A percentile compares a stretch with the other conserved stretches of the same genome.
phyloP scores from a whole-genome alignment of 495 filamentous ascomycete genomes.

The Neurospora sp. region DNA sequence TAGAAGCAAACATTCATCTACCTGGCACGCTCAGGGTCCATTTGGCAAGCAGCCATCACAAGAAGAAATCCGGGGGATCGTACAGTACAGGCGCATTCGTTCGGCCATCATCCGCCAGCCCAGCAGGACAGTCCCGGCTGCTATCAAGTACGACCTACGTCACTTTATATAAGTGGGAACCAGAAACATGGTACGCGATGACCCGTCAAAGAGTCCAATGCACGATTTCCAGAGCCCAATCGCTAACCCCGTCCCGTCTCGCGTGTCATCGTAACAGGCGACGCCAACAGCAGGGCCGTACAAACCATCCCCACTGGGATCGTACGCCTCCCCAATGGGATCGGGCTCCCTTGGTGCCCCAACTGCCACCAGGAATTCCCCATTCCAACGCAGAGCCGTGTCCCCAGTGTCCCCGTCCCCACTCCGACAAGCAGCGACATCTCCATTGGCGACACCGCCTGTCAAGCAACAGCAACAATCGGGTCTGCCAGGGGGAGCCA shows the following conservation, averaged over 20 bases:
- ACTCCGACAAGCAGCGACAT: conserved; percentile 38
- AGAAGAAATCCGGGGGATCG: background rate
- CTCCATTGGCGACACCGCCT: conserved; percentile 24
- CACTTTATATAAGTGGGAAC: background rate
- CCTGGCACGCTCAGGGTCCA: background rate
- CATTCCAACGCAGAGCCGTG: conserved; percentile 48
- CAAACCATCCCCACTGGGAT: conserved; percentile 43
- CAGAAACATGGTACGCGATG: background rate
- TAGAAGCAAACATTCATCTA: background rate
- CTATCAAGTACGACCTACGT: background rate
- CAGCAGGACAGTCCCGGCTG: background rate
- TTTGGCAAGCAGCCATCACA: background rate
- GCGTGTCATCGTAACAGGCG: conserved; percentile 22
- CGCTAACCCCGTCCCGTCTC: background rate
- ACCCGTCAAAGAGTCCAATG: background rate
- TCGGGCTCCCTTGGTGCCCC: conserved; percentile 58
- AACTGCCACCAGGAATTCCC: conserved; percentile 44
- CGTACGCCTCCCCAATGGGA: conserved; percentile 47
- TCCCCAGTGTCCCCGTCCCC: conserved; percentile 39
- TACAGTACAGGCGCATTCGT: background rate
- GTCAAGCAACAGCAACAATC: conserved; percentile 21
- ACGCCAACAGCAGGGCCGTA: conserved; percentile 39
- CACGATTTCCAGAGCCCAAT: background rate
- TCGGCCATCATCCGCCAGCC: background rate
- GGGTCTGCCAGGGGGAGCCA: conserved; percentile 19